A percentile compares a stretch with the other conserved stretches of the same genome.
Evolutionary conservation across 139 green algal genomes (phyloP).

Genomic region (Spirogloea muscicola): DNA sequence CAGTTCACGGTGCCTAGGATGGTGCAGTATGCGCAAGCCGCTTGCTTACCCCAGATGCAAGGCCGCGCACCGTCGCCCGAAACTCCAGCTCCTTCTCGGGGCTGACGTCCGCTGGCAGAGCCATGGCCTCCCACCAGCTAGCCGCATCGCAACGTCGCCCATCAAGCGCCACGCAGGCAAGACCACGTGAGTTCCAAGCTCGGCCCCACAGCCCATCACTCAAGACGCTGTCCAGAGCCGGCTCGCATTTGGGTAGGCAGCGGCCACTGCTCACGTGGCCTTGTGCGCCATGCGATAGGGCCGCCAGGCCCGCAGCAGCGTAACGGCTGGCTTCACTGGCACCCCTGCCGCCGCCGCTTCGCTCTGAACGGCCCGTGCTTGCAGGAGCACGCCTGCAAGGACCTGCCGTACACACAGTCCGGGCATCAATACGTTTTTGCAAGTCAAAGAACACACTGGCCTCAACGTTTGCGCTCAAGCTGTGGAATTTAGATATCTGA

Average conservation of each 20-base stretch:
- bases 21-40: too few relatives aligned
- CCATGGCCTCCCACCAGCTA: conserved; percentile 80
- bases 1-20: too few relatives aligned
- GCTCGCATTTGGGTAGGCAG: neutral
- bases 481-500: too few relatives aligned
- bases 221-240: neutral
- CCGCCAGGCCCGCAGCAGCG: conserved; percentile 63
- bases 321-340: neutral
- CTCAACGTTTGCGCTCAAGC: too few relatives aligned
- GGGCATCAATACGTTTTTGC: neutral
- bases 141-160: neutral
- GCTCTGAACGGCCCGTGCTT: neutral
- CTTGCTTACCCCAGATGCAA: too few relatives aligned
- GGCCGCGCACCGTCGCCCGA: conserved; percentile 55
- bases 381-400: conserved; percentile 1
- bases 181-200: neutral
- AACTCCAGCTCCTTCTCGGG: conserved; percentile 53
- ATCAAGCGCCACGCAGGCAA: neutral
- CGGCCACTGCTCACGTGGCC: conserved; percentile 7
- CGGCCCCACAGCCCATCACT: neutral
- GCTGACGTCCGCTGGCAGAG: conserved; percentile 65
- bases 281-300: conserved; percentile 75
- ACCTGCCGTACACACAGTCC: conserved; percentile 16
- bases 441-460: too few relatives aligned
- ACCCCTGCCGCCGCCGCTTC: neutral